phyloP scores from a whole-genome alignment of 345 rosid species.

The Syzygium jambos region DNA sequence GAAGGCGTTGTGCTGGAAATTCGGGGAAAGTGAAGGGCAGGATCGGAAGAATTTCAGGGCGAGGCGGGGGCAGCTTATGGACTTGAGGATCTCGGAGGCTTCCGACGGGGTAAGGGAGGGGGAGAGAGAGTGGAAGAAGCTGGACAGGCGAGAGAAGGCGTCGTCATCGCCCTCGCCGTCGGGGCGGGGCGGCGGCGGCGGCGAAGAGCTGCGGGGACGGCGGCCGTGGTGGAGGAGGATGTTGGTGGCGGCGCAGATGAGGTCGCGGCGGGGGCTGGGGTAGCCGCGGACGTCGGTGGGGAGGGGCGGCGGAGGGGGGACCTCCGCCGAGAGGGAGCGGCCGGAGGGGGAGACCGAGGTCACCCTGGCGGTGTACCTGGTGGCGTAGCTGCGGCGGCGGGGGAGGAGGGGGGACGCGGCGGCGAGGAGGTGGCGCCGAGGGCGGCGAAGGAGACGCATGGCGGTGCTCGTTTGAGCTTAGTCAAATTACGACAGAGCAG shows the following conservation, averaged over 20 bases:
- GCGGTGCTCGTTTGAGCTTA: not conserved
- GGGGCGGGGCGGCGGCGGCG: not conserved
- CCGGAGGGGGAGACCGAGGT: slow-evolving; percentile 77
- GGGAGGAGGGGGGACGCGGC: not conserved
- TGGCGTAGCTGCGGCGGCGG: slow-evolving; percentile 42
- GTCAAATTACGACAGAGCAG: not conserved
- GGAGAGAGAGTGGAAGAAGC: slow-evolving; percentile 56
- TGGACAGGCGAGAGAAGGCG: slow-evolving; percentile 34
- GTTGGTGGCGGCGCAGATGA: slow-evolving; percentile 64
- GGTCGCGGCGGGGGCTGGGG: slow-evolving; percentile 65
- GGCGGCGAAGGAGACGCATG: not conserved
- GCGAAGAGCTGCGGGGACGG: slow-evolving; percentile 1
- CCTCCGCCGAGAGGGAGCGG: slow-evolving; percentile 69
- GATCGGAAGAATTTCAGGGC: slow-evolving; percentile 43
- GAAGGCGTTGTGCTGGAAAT: slow-evolving; percentile 48
- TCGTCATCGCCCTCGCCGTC: not conserved
- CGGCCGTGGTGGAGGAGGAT: slow-evolving; percentile 25
- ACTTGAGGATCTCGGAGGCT: slow-evolving; percentile 74
- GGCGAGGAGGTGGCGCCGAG: not conserved
- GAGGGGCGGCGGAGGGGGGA: slow-evolving; percentile 36
- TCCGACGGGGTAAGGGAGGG: slow-evolving; percentile 59
- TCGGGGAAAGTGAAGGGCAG: slow-evolving; percentile 50
- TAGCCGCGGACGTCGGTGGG: slow-evolving; percentile 70
- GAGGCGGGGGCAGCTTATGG: slow-evolving; percentile 62
- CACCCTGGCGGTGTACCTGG: slow-evolving; percentile 68